Percentiles rank a stretch among this genome's conserved stretches.
Evolutionary conservation across 164 flowering plant genomes (phyloP).

Genomic region (Akebia trifoliata): DNA sequence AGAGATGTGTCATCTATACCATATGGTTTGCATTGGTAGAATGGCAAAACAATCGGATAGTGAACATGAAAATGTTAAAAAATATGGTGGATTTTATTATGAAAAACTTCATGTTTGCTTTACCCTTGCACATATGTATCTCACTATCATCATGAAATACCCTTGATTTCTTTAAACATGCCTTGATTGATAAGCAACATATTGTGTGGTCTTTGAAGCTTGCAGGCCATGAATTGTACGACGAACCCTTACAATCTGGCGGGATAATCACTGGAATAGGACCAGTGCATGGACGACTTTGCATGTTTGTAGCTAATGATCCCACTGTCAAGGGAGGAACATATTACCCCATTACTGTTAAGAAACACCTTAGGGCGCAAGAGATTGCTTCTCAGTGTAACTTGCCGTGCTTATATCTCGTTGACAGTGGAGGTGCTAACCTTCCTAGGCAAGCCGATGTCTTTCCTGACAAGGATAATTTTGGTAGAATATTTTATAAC

Average conservation of each 20-base stretch:
- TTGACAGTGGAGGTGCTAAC: conserved; percentile 98
- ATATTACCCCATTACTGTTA: conserved; percentile 90
- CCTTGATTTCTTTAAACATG: background rate
- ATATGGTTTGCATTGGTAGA: no score
- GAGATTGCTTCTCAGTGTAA: conserved; percentile 89
- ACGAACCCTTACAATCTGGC: conserved; percentile 80
- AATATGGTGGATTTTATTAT: no score
- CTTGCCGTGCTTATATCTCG: conserved; percentile 91
- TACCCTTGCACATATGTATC: no score
- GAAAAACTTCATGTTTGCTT: no score
- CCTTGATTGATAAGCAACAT: conserved; percentile 1
- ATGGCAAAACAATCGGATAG: no score
- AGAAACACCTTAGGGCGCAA: conserved; percentile 97
- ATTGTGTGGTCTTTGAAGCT: conserved; percentile 41
- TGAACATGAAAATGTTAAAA: no score
- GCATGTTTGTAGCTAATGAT: conserved; percentile 96
- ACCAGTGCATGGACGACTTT: conserved; percentile 79
- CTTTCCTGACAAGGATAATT: conserved; percentile 92
- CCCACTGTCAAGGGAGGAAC: conserved; percentile 98
- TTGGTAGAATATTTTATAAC: conserved; percentile 91
- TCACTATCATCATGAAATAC: no score
- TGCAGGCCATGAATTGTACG: conserved; percentile 91
- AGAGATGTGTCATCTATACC: no score
- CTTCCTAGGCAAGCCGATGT: conserved; percentile 98
- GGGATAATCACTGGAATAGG: conserved; percentile 95